Base-by-base conservation (phyloP, 805 yeast genomes). In the Kodamaea leandrae region DNA sequence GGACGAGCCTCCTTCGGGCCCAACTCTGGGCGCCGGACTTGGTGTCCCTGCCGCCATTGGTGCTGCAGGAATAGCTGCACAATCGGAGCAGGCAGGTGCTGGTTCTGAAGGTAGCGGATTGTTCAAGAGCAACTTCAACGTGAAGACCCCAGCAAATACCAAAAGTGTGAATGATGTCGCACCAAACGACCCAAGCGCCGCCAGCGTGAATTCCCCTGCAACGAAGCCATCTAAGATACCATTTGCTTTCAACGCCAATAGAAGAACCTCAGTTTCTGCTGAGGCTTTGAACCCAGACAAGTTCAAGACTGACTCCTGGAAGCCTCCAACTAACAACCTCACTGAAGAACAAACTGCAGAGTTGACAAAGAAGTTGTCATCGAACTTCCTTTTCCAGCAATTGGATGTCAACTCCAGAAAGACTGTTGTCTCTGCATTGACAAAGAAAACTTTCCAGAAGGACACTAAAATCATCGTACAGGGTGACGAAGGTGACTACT, bases 401-500 rank as follows among this genome's bases (percentile, higher is more conserved):
- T 73, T 93, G 52, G 96, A 89, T 63, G 78, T 77, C 39, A 89
- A 80, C 48, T 76, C 95, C 2, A 72, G 86, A 53, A 76, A 74
- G 45, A 79, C 91, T 5, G 90, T 93, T 14, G 77, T 93, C 35
- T 77, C 78, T 52, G 95, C 97, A n/a, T 73, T 93, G 49, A 80
- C 82, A 51, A 93, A 85, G 58, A 84, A 85, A 52, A 63, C 68
- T 38, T 78, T 80, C 29, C 56, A 73, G 2, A 70, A 76, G 40
- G 84, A 80, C 42, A 66, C 78, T 4, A 81, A 78, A 49, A 81
- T 91, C 46, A 89, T 90, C 57, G 77, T 67, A 49, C 96, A 91
- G 64, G 97, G 97, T 39, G 96, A 86, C 55, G 96, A 86, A 57
- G 97, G 97, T 50, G 96, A 91, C 65, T 90, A 69, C 62, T 87